Evolutionary conservation across 768 basidiomycete genomes (phyloP), one percentile per base, ranked within the genome.

Genomic region (Brasilioporus rufonigricans): DNA sequence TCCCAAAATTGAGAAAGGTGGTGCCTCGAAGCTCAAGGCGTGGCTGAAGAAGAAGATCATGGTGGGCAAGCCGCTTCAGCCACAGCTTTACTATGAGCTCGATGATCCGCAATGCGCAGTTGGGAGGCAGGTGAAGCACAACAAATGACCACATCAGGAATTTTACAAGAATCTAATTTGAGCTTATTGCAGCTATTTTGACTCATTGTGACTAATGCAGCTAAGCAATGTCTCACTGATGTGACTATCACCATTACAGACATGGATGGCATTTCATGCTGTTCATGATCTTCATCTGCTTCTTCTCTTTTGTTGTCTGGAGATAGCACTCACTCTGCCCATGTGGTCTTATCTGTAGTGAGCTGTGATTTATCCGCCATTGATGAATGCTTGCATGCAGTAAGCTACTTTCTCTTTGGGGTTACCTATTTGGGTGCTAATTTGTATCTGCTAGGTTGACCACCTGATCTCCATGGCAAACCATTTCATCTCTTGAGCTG

Each of bases 21-120:
- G 78, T 14, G 71, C 80, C 5, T 76, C 79, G 44, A 81, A 76
- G 58, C 65, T 88, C 43, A 85, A 81, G 59, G 76, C 80, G 5
- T 88, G 87, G 87, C 69, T 84, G 62, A 83, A 78, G 70, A 81
- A 80, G 58, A 85, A 85, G 57, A 74, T 86, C 27, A 60, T 71
- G 9, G 65, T 71, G 3, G 73, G 76, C 23, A 74, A 73, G n/a
- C 60, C 71, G 2, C 51, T 65, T 14, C 75, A 65, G 47, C 57
- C 77, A 12, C 72, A 77, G 53, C 65, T 80, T 23, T 72, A 73
- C 21, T 64, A 73, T 23, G 77, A 78, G 14, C 63, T 78, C 24
- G 75, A 79, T 38, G 73, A 74, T 53, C 65, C 65, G 4, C 56
- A 62, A 24, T 79, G 76, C 47, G 69, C 70, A 14, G 78, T 79